These are phyloP conservation scores for Hypoxylon perforatum DNA, from an alignment of 495 filamentous ascomycete genomes.

Conservation along the genomic window DNA sequence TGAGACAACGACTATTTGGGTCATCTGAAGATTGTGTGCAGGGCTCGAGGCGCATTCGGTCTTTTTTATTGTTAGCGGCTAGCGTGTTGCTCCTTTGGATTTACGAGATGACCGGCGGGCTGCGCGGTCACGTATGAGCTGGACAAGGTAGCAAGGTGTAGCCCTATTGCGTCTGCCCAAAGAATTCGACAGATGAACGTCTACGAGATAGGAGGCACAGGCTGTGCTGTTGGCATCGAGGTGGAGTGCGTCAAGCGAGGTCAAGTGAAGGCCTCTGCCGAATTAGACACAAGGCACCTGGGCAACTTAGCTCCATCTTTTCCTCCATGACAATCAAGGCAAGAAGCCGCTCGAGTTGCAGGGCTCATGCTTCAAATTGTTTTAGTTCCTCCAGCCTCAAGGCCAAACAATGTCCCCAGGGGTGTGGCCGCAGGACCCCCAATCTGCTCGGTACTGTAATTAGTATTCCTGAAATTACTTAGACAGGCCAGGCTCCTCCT, in stretches of 20 bases:
- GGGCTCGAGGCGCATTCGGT: constrained; percentile 40
- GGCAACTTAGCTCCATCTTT: constrained; percentile 44
- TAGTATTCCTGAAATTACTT: constrained; percentile 32
- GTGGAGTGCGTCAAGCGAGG: constrained; percentile 41
- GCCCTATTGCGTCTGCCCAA: constrained; percentile 35
- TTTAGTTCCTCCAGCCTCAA: constrained; percentile 42
- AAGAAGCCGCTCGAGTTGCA: constrained; percentile 44
- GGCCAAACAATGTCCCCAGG: constrained; percentile 41
- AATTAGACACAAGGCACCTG: constrained; percentile 42
- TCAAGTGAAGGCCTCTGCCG: constrained; percentile 36
- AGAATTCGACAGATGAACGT: constrained; percentile 30
- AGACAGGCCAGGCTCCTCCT: constrained; percentile 21
- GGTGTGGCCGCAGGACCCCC: constrained; percentile 34
- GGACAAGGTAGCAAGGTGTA: constrained; percentile 46
- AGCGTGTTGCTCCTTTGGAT: constrained; percentile 22
- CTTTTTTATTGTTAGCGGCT: constrained; percentile 41
- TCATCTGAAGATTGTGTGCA: constrained; percentile 37
- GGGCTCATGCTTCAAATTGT: constrained; percentile 45
- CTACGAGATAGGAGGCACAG: constrained; percentile 34
- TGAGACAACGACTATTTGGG: constrained; percentile 46
- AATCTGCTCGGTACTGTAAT: constrained; percentile 41
- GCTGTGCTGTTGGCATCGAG: constrained; percentile 39
- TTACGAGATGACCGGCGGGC: constrained; percentile 30
- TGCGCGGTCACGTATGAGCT: constrained; percentile 36
- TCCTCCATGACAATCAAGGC: constrained; percentile 44